Conservation (phyloP, 2,329 filamentous ascomycete genomes). For the Penicillium rolfsii region DNA sequence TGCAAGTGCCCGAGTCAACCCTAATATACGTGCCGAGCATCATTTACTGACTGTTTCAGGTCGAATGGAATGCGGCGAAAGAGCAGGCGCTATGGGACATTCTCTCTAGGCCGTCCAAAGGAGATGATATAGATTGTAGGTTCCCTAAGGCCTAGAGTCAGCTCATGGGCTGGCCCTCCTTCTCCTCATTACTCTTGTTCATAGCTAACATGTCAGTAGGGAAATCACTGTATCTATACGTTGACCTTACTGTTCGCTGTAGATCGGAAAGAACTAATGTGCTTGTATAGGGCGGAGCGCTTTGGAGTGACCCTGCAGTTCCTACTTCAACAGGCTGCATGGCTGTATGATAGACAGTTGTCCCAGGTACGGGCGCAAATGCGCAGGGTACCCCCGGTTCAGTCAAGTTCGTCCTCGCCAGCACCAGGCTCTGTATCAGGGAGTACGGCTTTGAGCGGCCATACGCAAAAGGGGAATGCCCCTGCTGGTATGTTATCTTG, state of each 20-base stretch:
- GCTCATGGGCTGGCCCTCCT: not conserved
- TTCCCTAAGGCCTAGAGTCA: conserved; percentile 29
- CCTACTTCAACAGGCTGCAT: conserved; percentile 88
- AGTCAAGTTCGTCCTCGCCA: conserved; percentile 49
- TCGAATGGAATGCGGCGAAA: conserved; percentile 85
- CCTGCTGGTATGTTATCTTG: conserved; percentile 35
- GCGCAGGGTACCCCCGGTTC: conserved; percentile 60
- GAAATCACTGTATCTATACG: conserved; percentile 67
- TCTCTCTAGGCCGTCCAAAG: conserved; percentile 77
- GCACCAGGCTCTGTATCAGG: conserved; percentile 48
- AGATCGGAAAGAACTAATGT: conserved; percentile 10
- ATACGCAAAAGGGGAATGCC: conserved; percentile 38
- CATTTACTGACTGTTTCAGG: conserved; percentile 54
- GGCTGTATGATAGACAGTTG: conserved; percentile 88
- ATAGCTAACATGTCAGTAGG: conserved; percentile 54
- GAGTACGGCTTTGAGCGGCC: conserved; percentile 44
- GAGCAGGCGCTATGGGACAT: conserved; percentile 90
- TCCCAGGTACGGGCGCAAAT: conserved; percentile 90
- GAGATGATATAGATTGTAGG: conserved; percentile 80
- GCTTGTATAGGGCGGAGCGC: conserved; percentile 61
- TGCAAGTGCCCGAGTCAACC: conserved; percentile 54
- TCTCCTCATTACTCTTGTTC: not conserved
- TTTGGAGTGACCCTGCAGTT: conserved; percentile 89
- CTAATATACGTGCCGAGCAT: conserved; percentile 7
- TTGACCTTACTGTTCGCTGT: not conserved